Evolutionary conservation across 352 stramenopile genomes (phyloP).

Genomic region (Globisporangium megalacanthum): DNA sequence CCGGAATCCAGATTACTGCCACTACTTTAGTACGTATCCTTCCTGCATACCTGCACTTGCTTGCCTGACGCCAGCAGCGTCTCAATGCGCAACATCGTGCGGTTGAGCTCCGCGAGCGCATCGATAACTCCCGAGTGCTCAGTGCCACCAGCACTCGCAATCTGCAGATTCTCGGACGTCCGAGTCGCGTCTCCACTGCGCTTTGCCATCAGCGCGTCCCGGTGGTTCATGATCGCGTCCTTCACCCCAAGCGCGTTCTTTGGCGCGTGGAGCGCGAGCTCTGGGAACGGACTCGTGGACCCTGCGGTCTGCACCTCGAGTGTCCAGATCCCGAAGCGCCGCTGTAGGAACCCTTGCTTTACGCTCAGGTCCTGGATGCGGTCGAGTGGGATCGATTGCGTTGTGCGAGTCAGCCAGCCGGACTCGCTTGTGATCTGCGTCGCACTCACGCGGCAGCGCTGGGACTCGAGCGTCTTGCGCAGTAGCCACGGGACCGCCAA

Average conservation of each 20-base stretch:
- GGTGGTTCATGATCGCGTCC: conserved; percentile 34
- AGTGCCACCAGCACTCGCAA: neutral
- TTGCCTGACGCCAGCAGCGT: neutral
- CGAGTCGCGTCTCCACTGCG: neutral
- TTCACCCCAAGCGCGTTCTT: conserved; percentile 23
- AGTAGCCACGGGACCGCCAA: conserved; percentile 2
- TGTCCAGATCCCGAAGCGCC: conserved; percentile 20
- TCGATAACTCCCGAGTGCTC: neutral
- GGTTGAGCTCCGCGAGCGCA: conserved; percentile 13
- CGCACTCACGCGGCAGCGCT: conserved; percentile 29
- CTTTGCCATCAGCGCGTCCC: conserved; percentile 26
- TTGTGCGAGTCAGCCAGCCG: conserved; percentile 30
- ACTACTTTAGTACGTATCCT: too few species aligned
- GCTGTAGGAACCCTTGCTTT: conserved; percentile 28
- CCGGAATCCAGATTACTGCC: too few species aligned
- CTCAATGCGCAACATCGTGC: conserved; percentile 14
- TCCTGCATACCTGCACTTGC: too few species aligned
- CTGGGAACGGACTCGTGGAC: conserved; percentile 15
- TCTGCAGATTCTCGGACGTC: neutral
- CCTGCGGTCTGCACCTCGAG: conserved; percentile 36
- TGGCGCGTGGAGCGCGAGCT: conserved; percentile 20
- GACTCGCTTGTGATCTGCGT: conserved; percentile 27
- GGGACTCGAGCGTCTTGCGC: conserved; percentile 23
- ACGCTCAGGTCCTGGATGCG: conserved; percentile 41
- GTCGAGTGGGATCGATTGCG: conserved; percentile 35